Conservation (phyloP, 805 yeast species). For the Ogataea pilisensis region DNA sequence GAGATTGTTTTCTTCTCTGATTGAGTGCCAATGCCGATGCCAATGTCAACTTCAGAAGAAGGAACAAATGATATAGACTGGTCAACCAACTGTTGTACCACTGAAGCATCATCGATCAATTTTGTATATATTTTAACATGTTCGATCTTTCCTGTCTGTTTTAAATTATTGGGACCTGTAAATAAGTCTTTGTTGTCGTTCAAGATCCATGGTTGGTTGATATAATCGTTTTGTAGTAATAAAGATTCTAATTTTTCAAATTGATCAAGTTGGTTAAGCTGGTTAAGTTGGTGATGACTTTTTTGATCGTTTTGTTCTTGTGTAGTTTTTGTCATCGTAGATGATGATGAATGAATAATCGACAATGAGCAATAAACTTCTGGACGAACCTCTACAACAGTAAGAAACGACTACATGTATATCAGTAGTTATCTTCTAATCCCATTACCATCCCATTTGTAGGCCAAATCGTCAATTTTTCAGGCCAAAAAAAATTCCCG, state of each 20-base stretch:
- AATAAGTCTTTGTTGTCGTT: constrained; percentile 25
- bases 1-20: constrained; percentile 13
- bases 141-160: constrained; percentile 17
- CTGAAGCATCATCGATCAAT: constrained; percentile 5
- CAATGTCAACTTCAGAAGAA: too few relatives aligned
- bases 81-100: constrained; percentile 5
- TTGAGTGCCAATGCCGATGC: not conserved
- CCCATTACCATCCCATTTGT: too few relatives aligned
- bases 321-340: not conserved
- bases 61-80: not conserved
- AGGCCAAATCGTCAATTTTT: too few relatives aligned
- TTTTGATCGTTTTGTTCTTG: not conserved
- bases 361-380: too few relatives aligned
- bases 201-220: constrained; percentile 16
- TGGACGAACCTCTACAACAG: too few relatives aligned
- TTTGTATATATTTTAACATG: constrained; percentile 19
- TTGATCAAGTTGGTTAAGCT: not conserved
- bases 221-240: constrained; percentile 6
- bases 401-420: too few relatives aligned
- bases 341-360: too few relatives aligned
- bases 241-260: constrained; percentile 1
- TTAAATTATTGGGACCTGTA: constrained; percentile 25
- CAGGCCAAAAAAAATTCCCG: too few relatives aligned
- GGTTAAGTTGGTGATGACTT: too few relatives aligned
- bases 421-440: too few relatives aligned